phyloP scores from a whole-genome alignment of 1,284 basidiomycete species.

The Naganishia albida region DNA sequence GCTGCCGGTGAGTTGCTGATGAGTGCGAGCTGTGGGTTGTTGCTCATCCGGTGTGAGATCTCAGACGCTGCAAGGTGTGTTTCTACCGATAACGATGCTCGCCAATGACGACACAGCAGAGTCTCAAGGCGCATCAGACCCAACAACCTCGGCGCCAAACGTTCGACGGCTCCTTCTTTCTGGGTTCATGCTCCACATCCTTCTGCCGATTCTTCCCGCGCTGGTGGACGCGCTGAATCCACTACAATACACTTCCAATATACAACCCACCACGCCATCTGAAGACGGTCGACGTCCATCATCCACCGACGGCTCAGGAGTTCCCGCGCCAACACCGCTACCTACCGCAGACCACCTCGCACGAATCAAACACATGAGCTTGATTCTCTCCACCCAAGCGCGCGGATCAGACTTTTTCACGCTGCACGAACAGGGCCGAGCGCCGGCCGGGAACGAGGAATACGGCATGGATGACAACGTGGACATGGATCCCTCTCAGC shows the following conservation, averaged over 20 bases:
- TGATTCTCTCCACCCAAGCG: slow-evolving; percentile 53
- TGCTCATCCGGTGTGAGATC: background rate
- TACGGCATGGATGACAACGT: slow-evolving; percentile 10
- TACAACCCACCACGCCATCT: background rate
- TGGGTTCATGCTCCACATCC: slow-evolving; percentile 52
- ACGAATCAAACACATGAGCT: slow-evolving; percentile 45
- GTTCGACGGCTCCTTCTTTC: slow-evolving; percentile 52
- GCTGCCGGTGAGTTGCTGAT: slow-evolving; percentile 60
- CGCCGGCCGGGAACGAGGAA: background rate
- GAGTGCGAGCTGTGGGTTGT: background rate
- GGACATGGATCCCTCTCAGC: slow-evolving; percentile 4
- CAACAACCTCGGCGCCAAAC: slow-evolving; percentile 38
- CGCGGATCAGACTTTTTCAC: slow-evolving; percentile 47
- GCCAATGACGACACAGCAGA: slow-evolving; percentile 37
- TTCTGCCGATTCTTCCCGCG: slow-evolving; percentile 49
- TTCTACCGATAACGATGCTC: slow-evolving; percentile 55
- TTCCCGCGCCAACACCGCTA: background rate
- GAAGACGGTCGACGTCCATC: slow-evolving; percentile 31
- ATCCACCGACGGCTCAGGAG: background rate
- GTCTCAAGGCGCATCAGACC: background rate
- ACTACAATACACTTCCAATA: background rate
- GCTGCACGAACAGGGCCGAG: slow-evolving; percentile 11
- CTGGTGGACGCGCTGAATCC: slow-evolving; percentile 35
- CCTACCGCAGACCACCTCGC: slow-evolving; percentile 33
- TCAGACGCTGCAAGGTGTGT: slow-evolving; percentile 57